Evolutionary conservation across 1,284 basidiomycete species (phyloP), one percentile per base, ranked within the genome.

Genomic region (Gomphus sp.): DNA sequence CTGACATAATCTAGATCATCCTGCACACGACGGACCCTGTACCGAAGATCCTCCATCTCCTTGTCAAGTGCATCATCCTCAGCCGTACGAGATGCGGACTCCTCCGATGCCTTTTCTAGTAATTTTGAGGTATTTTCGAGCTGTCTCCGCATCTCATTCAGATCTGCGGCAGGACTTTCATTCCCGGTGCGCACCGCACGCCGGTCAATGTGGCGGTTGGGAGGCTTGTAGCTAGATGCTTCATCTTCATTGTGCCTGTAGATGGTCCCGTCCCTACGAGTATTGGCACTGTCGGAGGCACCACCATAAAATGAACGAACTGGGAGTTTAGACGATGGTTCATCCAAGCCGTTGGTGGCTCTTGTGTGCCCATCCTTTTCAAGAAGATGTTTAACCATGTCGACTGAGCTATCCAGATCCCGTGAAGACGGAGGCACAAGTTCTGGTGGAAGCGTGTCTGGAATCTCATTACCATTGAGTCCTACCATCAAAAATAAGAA

Each of bases 1-100:
- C 87, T 85, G 59, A 89, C 84, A 67, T 96, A 93, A 52, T 98
- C 95, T 50, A 99, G 78, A 70, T 99, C 96, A 63, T 98, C 93
- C 70, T 93, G 89, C 9, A 99, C 81, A 22, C 94, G 78, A 67
- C 87, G 85, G 58, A 98, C 93, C 41, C 88, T 83, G 69, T 91
- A 91, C 58, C 86, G 87, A 41, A 99, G 75, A 65, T 96, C 92
- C 9, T 90, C 85, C 74, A 98, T 82, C 73, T 98, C 96, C 58
- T 87, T 80, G 62, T 97, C 91, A 16, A 99, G 78, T 56, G 81
- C 87, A 62, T 97, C 93, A 65, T 98, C 94, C 63, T 94, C 91
- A 10, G 79, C 81, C 0, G 85, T 84, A 45, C 81, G 76, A 1
- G 77, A 70, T 0, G 78, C 77, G 58, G 84, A 84, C 39, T 79